Conservation (phyloP, 2,329 filamentous ascomycete genomes). For the Aspergillus ustus region DNA sequence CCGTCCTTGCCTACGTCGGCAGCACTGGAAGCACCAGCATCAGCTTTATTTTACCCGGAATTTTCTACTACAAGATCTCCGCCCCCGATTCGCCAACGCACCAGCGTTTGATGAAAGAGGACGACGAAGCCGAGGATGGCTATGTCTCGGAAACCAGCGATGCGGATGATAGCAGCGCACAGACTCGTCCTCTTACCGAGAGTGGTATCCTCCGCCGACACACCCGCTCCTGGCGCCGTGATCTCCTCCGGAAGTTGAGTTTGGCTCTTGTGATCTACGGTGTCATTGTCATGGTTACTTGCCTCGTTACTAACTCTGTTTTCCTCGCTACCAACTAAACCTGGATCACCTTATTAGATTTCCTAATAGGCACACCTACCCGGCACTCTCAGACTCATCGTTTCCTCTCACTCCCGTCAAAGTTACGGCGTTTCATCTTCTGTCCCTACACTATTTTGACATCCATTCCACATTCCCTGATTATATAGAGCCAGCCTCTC, state of each 20-base stretch:
- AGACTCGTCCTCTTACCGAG: constrained; percentile 55
- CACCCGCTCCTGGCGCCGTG: constrained; percentile 67
- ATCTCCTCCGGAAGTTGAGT: constrained; percentile 70
- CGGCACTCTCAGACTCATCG: no score
- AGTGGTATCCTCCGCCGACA: constrained; percentile 63
- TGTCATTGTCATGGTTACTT: constrained; percentile 84
- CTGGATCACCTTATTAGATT: background rate
- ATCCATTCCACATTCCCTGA: background rate
- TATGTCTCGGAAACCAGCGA: constrained; percentile 49
- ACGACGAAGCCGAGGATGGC: constrained; percentile 71
- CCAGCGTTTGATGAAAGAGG: constrained; percentile 85
- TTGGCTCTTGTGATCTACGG: constrained; percentile 83
- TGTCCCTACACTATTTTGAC: background rate
- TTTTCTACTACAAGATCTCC: constrained; percentile 99
- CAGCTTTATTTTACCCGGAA: constrained; percentile 90
- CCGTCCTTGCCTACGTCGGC: constrained; percentile 92
- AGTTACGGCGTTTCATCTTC: background rate
- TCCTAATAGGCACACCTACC: background rate
- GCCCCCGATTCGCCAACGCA: constrained; percentile 85
- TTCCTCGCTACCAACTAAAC: constrained; percentile 68
- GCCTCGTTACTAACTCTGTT: constrained; percentile 82
- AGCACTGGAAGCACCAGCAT: constrained; percentile 94
- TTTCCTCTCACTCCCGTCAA: background rate
- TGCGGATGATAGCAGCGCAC: constrained; percentile 42
- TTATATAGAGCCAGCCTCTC: constrained; percentile 4